phyloP scores from a whole-genome alignment of 192 early-diverging fungal species.

The Obelidium mucronatum region DNA sequence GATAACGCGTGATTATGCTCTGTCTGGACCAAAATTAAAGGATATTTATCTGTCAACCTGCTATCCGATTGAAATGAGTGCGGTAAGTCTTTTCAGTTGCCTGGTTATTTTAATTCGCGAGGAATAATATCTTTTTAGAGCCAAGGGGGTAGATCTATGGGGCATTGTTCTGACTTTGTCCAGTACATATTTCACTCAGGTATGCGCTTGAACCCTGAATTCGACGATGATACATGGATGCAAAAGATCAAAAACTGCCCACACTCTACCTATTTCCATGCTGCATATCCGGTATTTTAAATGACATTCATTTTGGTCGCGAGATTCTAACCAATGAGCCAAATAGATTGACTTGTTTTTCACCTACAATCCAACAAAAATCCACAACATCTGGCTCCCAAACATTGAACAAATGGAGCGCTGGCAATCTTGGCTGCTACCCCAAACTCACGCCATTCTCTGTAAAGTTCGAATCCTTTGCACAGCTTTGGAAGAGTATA shows the following conservation, averaged over 20 bases:
- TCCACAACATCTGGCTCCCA: slow-evolving; percentile 27
- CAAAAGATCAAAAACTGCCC: slow-evolving; percentile 24
- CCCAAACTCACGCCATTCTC: not conserved
- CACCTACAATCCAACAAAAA: not conserved
- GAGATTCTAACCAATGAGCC: not conserved
- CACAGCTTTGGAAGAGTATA: not conserved
- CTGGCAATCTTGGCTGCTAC: slow-evolving; percentile 18
- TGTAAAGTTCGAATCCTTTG: slow-evolving; percentile 11
- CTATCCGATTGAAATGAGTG: slow-evolving; percentile 21
- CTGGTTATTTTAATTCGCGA: not conserved
- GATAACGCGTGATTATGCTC: not conserved
- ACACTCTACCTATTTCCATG: slow-evolving; percentile 11
- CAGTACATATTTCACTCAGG: slow-evolving; percentile 25
- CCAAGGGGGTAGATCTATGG: slow-evolving; percentile 17
- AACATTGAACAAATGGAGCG: slow-evolving; percentile 30
- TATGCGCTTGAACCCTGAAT: not conserved
- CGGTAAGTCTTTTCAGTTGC: too few relatives aligned
- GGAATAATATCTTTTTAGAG: not conserved
- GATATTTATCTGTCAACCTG: slow-evolving; percentile 7
- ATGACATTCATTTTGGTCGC: not conserved
- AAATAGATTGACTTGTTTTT: not conserved
- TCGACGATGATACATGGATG: slow-evolving; percentile 3
- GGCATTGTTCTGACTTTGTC: slow-evolving; percentile 30
- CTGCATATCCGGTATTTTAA: slow-evolving; percentile 14
- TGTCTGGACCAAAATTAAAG: not conserved